These are phyloP conservation scores for Stygiomarasmius scandens DNA, from an alignment of 1,284 basidiomycete species.

Conservation along the genomic window DNA sequence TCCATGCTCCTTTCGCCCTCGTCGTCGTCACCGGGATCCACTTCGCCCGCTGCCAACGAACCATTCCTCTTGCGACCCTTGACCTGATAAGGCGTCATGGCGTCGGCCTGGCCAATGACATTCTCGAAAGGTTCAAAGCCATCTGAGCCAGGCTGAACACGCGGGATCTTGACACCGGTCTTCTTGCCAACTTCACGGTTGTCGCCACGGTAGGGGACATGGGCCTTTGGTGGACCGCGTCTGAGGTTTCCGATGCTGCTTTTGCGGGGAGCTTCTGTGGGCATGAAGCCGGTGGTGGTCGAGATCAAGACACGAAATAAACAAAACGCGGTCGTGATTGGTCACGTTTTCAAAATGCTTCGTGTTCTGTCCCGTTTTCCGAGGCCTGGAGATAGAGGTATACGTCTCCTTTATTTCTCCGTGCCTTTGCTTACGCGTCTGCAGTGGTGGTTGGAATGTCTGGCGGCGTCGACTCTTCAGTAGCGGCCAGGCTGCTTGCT, in stretches of 20 bases:
- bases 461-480: constrained; percentile 94
- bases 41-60: constrained; percentile 39
- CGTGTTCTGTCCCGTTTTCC: constrained; percentile 25
- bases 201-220: constrained; percentile 75
- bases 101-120: constrained; percentile 72
- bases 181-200: constrained; percentile 75
- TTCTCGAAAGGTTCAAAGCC: constrained; percentile 85
- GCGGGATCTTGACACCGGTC: constrained; percentile 68
- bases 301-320: background rate
- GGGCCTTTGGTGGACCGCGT: constrained; percentile 52
- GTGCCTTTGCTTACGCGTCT: background rate
- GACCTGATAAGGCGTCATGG: constrained; percentile 58
- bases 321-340: background rate
- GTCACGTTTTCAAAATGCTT: constrained; percentile 1
- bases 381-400: constrained; percentile 59
- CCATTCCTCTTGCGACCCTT: constrained; percentile 46
- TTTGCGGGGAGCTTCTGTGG: constrained; percentile 32
- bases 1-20: constrained; percentile 77
- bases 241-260: constrained; percentile 42
- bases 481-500: constrained; percentile 75
- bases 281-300: constrained; percentile 6
- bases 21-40: constrained; percentile 47
- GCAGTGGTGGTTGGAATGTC: constrained; percentile 92
- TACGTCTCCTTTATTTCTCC: background rate
- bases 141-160: constrained; percentile 74